A percentile compares a stretch with the other conserved stretches of the same genome.
phyloP scores from a whole-genome alignment of 345 rosid species.

The Salix udensis region DNA sequence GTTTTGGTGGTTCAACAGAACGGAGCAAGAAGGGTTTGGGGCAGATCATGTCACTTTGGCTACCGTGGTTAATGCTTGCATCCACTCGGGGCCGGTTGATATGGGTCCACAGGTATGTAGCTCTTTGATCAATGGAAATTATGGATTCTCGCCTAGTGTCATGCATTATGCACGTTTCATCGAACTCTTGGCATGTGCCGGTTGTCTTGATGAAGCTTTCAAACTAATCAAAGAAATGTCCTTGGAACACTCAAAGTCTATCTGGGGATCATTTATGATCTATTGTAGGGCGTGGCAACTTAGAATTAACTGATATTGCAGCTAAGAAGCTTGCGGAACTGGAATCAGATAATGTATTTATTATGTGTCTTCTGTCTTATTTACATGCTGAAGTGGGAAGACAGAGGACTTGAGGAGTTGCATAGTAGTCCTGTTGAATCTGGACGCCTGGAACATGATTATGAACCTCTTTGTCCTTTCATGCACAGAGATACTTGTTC shows the following conservation, averaged over 20 bases:
- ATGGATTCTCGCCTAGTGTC: conserved; percentile 36
- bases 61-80: conserved; percentile 48
- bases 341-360: conserved; percentile 32
- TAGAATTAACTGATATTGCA: conserved; percentile 48
- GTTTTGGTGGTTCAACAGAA: conserved; percentile 39
- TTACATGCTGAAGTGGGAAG: conserved; percentile 51
- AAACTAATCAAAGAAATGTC: conserved; percentile 40
- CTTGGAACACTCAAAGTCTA: conserved; percentile 45
- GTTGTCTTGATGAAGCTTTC: conserved; percentile 41
- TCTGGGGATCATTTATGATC: conserved; percentile 49
- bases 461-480: neutral
- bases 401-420: no score
- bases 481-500: neutral
- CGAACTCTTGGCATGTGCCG: conserved; percentile 42
- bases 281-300: conserved; percentile 39
- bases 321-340: no score
- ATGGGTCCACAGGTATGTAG: conserved; percentile 38
- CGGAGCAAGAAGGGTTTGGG: conserved; percentile 41
- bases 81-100: conserved; percentile 47
- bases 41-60: conserved; percentile 46
- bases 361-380: conserved; percentile 37
- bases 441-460: conserved; percentile 13
- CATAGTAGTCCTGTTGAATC: conserved; percentile 36
- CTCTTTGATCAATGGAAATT: conserved; percentile 38
- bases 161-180: conserved; percentile 54